Conservation (phyloP, 2,329 filamentous ascomycete genomes). For the Alternaria angustiovoidea region DNA sequence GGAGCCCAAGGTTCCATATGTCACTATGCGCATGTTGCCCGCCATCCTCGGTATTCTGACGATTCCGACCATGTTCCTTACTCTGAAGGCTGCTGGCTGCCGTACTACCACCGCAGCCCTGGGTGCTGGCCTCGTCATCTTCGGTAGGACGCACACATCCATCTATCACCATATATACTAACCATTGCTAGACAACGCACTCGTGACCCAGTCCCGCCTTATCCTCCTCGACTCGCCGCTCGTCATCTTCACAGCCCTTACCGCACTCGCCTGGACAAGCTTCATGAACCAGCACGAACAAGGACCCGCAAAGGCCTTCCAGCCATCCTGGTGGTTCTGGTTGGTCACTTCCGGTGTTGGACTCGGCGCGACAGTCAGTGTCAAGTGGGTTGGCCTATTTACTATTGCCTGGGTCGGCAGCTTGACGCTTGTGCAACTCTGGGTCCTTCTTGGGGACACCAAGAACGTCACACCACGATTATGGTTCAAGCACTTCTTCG, state of each 20-base stretch:
- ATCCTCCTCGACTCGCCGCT: constrained; percentile 96
- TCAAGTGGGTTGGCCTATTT: constrained; percentile 99
- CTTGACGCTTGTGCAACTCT: constrained; percentile 90
- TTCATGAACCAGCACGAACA: constrained; percentile 98
- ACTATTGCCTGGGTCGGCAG: constrained; percentile 97
- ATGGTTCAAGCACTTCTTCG: constrained; percentile 94
- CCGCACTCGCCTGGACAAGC: constrained; percentile 85
- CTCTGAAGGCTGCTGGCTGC: constrained; percentile 88
- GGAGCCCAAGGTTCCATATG: constrained; percentile 93
- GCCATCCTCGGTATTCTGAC: constrained; percentile 88
- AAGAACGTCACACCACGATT: constrained; percentile 84
- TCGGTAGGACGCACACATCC: constrained; percentile 65
- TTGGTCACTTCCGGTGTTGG: constrained; percentile 84
- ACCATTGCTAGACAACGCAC: constrained; percentile 78
- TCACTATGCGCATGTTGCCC: constrained; percentile 94
- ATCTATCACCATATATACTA: constrained; percentile 18
- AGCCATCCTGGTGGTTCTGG: constrained; percentile 98
- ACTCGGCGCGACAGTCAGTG: constrained; percentile 88
- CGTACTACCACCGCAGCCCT: constrained; percentile 84
- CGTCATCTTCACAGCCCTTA: constrained; percentile 91
- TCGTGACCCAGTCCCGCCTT: constrained; percentile 91
- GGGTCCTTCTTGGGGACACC: constrained; percentile 90
- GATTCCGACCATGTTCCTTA: constrained; percentile 92
- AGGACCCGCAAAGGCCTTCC: constrained; percentile 86
- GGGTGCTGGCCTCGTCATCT: constrained; percentile 86